A percentile compares a stretch with the other conserved stretches of the same genome.
These are phyloP conservation scores for Amylostereum areolatum DNA, from an alignment of 1,284 basidiomycete species.

Conservation along the genomic window DNA sequence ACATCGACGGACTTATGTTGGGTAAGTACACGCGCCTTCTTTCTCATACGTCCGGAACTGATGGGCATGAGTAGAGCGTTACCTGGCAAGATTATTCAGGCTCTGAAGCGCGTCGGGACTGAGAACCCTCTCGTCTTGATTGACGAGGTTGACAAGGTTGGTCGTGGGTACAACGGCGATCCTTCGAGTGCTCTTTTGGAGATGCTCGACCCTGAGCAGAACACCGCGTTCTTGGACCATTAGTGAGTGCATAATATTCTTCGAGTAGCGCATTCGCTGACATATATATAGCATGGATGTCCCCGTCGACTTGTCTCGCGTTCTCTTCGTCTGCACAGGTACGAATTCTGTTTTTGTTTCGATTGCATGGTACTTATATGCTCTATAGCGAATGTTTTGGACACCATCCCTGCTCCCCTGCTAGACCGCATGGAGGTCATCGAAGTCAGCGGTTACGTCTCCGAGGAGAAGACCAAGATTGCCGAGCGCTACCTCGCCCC, in stretches of 20 bases:
- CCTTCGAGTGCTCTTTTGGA: slow-evolving; percentile 92
- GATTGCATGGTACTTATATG: neutral
- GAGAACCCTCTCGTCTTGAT: slow-evolving; percentile 97
- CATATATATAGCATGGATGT: slow-evolving; percentile 76
- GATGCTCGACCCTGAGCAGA: slow-evolving; percentile 99
- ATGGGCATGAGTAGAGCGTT: slow-evolving; percentile 54
- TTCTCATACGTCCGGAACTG: slow-evolving; percentile 3
- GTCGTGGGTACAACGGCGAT: slow-evolving; percentile 93
- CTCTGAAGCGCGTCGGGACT: slow-evolving; percentile 92
- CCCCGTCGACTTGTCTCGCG: slow-evolving; percentile 92
- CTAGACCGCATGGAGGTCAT: slow-evolving; percentile 98
- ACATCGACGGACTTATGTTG: slow-evolving; percentile 94
- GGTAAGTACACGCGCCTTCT: slow-evolving; percentile 37
- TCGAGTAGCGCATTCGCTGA: slow-evolving; percentile 1
- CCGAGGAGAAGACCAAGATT: slow-evolving; percentile 93
- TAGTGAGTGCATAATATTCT: slow-evolving; percentile 52
- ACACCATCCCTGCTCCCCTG: slow-evolving; percentile 94
- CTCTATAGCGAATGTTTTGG: slow-evolving; percentile 74
- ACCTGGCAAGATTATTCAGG: slow-evolving; percentile 97
- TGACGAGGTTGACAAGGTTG: slow-evolving; percentile 99
- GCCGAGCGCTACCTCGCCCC: slow-evolving; percentile 90
- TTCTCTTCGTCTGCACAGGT: slow-evolving; percentile 96
- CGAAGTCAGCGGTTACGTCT: slow-evolving; percentile 94
- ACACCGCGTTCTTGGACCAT: slow-evolving; percentile 93
- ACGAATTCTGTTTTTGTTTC: slow-evolving; percentile 10